Evolutionary conservation across 2,329 filamentous ascomycete genomes (phyloP), one percentile per base, ranked within the genome.

Genomic region (Diatrype stigma): DNA sequence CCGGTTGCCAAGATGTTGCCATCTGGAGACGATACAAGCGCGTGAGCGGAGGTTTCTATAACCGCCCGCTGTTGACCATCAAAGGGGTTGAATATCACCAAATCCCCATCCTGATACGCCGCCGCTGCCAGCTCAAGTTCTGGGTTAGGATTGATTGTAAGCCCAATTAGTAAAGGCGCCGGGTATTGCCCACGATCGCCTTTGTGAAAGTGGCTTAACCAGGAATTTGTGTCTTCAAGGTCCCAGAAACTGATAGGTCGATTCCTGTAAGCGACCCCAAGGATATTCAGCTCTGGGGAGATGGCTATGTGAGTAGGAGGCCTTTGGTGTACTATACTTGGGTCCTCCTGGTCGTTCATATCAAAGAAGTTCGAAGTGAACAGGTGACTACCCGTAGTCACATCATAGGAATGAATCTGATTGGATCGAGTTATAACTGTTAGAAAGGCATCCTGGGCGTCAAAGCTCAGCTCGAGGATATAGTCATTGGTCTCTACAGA

Each of bases 1-100:
- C 56, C 62, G 22, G 56, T 56, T 2, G 60, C 62, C 19, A 67
- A 52, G 3, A 57, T 53, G 14, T 54, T 56, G 6, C 64, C 63
- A 50, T 66, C 60, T 0, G 59, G 52, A 10, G 56, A 59, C 30
- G 56, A 52, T 8, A 58, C 58, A 14, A 65, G 54, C 3, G 49
- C 57, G 3, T 42, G 35, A 10, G 44, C 50, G 22, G 19, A 35
- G 26, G 32, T 17, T 23, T 34, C 35, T 23, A 19, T 38, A 10
- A 23, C 44, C 8, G 47, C 35, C 19, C 48, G 48, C 49, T 58
- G 52, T 49, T 58, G 48, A 21, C 57, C 47, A 45, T 52, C 52
- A 56, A 53, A 60, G 10, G 57, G 55, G 32, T 56, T 22, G 26
- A 12, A 53, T 51, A 42, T 46, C 30, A 50, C n/a, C 7, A 50